phyloP scores from a whole-genome alignment of 148 eudicot genomes.

The Vaccinium corymbosum region DNA sequence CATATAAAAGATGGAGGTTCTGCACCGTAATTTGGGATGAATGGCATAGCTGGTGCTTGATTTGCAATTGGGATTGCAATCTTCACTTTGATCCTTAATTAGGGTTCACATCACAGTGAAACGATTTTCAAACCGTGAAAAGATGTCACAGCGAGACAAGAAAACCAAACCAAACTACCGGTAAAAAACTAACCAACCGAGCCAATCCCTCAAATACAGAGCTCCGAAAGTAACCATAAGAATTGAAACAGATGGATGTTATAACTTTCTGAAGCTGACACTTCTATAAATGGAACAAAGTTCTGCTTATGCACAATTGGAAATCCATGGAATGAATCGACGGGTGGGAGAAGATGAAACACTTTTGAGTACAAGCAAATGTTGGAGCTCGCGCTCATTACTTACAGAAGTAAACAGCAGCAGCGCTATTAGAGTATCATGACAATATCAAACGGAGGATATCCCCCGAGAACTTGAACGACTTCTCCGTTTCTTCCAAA shows the following conservation, averaged over 20 bases:
- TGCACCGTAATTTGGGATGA: no score
- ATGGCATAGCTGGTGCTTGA: no score
- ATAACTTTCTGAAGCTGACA: neutral
- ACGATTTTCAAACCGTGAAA: no score
- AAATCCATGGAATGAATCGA: neutral
- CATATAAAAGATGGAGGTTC: no score
- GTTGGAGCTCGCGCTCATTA: neutral
- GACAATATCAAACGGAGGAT: slow-evolving; percentile 76
- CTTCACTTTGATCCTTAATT: no score
- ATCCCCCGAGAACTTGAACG: slow-evolving; percentile 77
- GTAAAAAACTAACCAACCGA: no score
- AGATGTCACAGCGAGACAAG: no score
- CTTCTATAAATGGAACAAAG: neutral
- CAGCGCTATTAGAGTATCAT: slow-evolving; percentile 25
- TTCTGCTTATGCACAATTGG: neutral
- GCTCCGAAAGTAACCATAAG: neutral
- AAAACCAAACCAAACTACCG: no score
- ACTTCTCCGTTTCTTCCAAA: slow-evolving; percentile 90
- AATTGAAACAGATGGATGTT: neutral
- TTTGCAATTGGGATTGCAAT: no score
- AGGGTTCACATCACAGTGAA: no score
- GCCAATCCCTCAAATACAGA: no score
- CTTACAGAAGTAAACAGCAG: slow-evolving; percentile 11
- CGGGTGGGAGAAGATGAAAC: neutral
- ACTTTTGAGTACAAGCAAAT: neutral